Conservation (phyloP, 78 protist species). For the Dictyostelium intermedium region DNA sequence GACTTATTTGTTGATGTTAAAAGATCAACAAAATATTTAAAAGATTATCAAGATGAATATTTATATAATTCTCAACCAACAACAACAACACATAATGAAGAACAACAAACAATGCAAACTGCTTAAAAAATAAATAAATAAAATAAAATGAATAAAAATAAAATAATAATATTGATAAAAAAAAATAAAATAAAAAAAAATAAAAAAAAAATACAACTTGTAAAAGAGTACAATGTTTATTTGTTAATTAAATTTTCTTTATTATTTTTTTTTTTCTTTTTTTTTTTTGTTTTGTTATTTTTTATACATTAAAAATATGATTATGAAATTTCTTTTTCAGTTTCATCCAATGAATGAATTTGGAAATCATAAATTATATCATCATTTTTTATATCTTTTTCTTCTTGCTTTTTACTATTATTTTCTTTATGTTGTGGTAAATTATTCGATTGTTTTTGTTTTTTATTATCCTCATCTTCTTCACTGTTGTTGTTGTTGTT, state of each 20-base stretch:
- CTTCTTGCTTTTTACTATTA: background rate
- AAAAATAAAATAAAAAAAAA: background rate
- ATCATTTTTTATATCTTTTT: background rate
- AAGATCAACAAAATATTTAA: constrained; percentile 91
- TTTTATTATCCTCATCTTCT: background rate
- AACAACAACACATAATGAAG: background rate
- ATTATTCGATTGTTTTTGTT: background rate
- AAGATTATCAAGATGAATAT: constrained; percentile 89
- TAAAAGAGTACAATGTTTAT: too few relatives aligned
- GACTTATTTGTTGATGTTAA: constrained; percentile 93
- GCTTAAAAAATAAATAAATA: background rate
- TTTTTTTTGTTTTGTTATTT: background rate
- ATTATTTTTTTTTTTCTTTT: background rate
- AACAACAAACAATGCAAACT: background rate
- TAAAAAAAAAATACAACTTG: background rate
- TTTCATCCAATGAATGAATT: constrained; percentile 6
- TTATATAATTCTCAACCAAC: constrained; percentile 30
- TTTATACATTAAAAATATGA: background rate
- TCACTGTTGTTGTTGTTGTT: background rate
- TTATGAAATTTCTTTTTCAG: constrained; percentile 5
- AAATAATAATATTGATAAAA: too few relatives aligned
- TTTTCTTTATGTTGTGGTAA: background rate
- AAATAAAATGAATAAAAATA: background rate
- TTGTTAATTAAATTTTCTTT: background rate
- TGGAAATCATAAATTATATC: background rate